These are phyloP conservation scores for Scedosporium boydii DNA, from an alignment of 2,329 filamentous ascomycete genomes.

Conservation along the genomic window DNA sequence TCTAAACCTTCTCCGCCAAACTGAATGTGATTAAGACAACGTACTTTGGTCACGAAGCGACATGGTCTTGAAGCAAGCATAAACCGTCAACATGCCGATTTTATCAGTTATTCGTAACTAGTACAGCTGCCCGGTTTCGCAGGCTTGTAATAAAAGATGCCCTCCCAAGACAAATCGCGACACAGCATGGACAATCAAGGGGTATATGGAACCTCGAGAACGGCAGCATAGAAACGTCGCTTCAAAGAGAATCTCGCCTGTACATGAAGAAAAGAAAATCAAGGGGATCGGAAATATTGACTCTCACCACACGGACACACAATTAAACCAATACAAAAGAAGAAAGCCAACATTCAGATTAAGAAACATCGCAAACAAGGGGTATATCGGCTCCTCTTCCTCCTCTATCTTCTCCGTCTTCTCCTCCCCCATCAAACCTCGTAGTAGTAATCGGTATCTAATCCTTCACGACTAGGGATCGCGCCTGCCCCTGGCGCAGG, in stretches of 20 bases:
- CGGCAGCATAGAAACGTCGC: background rate
- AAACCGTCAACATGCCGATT: no score
- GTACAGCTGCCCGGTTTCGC: background rate
- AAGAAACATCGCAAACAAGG: background rate
- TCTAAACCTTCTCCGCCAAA: no score
- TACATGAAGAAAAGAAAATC: background rate
- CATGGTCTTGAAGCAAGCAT: no score
- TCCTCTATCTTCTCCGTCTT: background rate
- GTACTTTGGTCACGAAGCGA: no score
- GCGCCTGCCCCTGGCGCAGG: conserved; percentile 59
- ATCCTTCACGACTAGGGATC: conserved; percentile 71
- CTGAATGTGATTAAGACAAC: no score
- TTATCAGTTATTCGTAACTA: no score
- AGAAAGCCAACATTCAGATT: background rate
- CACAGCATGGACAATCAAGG: background rate
- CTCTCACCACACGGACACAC: background rate
- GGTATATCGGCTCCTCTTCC: background rate
- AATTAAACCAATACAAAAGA: background rate
- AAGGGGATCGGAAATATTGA: background rate
- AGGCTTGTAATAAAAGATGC: background rate
- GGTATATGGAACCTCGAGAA: background rate
- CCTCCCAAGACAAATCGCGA: background rate
- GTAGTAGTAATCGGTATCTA: conserved; percentile 93
- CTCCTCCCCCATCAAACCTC: conserved; percentile 43
- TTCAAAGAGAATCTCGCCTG: background rate